These are phyloP conservation scores for Marasmius sp. DNA, from an alignment of 1,284 basidiomycete genomes.

Conservation along the genomic window DNA sequence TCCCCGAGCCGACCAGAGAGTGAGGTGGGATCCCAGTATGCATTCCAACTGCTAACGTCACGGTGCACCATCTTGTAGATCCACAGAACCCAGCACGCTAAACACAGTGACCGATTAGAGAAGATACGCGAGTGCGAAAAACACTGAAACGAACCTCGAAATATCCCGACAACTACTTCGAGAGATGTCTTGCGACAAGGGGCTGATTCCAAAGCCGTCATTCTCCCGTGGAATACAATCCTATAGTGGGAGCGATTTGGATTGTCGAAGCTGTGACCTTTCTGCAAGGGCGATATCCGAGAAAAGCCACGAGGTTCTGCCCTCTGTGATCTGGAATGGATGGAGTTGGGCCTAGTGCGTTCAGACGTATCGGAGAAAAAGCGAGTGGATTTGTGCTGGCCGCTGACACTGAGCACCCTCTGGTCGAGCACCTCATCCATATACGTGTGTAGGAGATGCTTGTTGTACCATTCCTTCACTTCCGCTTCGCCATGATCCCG, in stretches of 20 bases:
- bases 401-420: neutral
- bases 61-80: neutral
- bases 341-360: neutral
- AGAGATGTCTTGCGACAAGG: neutral
- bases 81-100: neutral
- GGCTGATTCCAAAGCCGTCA: neutral
- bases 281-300: neutral
- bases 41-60: neutral
- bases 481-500: neutral
- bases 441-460: neutral
- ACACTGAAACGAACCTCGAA: neutral
- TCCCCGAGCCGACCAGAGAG: neutral
- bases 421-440: neutral
- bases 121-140: neutral
- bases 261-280: neutral
- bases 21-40: neutral
- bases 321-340: neutral
- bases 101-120: neutral
- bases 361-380: neutral
- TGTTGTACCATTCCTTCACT: neutral
- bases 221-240: neutral
- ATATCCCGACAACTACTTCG: neutral
- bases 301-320: too few species aligned
- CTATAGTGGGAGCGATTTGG: neutral
- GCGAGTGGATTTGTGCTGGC: neutral